These are phyloP conservation scores for Phytophthora nicotianae DNA, from an alignment of 352 stramenopile species.

Conservation along the genomic window DNA sequence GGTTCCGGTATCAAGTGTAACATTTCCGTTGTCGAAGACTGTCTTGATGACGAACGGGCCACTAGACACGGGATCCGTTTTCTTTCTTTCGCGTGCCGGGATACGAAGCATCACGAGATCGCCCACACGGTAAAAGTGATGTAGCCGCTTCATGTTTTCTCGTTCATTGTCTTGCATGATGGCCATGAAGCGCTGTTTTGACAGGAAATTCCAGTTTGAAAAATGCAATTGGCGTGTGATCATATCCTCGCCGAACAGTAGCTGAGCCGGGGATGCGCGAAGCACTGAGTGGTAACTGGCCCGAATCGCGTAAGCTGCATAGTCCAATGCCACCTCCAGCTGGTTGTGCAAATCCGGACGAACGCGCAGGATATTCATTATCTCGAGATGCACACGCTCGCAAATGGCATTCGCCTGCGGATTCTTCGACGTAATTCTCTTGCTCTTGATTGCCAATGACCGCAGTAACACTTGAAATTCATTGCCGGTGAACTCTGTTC, in stretches of 20 bases:
- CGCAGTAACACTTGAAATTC: constrained; percentile 10
- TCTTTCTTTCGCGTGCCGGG: background rate
- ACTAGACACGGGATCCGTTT: constrained; percentile 1
- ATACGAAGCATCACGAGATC: constrained; percentile 13
- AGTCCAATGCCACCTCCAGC: background rate
- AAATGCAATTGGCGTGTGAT: constrained; percentile 2
- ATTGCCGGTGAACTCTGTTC: constrained; percentile 10
- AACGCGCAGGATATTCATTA: constrained; percentile 6
- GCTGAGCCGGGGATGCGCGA: background rate
- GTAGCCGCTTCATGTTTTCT: constrained; percentile 6
- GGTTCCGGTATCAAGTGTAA: constrained; percentile 4
- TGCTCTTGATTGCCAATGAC: constrained; percentile 7
- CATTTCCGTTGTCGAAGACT: constrained; percentile 17
- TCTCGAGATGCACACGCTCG: constrained; percentile 18
- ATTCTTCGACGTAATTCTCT: constrained; percentile 14
- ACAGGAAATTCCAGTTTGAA: constrained; percentile 2
- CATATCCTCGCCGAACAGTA: constrained; percentile 6
- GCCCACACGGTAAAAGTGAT: constrained; percentile 14
- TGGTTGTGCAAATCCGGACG: constrained; percentile 3
- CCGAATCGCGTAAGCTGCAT: background rate
- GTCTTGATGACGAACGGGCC: constrained; percentile 14
- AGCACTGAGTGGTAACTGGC: background rate
- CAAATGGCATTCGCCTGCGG: constrained; percentile 18
- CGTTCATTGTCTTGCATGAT: constrained; percentile 1
- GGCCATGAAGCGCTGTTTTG: background rate